These are phyloP conservation scores for Reutealis trisperma DNA, from an alignment of 345 rosid species.

Conservation along the genomic window DNA sequence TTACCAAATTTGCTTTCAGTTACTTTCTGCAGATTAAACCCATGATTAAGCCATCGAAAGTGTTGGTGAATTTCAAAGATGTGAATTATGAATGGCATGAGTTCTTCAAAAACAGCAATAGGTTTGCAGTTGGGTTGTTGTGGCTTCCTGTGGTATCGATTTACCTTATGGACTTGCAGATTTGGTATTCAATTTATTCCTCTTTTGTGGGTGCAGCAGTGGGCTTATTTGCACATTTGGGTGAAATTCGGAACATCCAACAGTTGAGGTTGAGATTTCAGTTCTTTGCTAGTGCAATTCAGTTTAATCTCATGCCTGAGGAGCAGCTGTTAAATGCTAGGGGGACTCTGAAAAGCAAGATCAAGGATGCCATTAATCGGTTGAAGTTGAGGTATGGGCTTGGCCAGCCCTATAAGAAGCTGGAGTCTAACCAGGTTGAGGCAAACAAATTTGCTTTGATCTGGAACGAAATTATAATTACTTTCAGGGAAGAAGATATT, in stretches of 20 bases:
- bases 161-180: conserved; percentile 92
- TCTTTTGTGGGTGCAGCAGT: conserved; percentile 83
- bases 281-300: conserved; percentile 96
- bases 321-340: conserved; percentile 85
- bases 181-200: conserved; percentile 90
- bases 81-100: conserved; percentile 73
- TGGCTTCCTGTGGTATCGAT: conserved; percentile 86
- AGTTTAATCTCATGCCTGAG: conserved; percentile 95
- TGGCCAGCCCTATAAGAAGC: conserved; percentile 87
- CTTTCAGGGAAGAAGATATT: conserved; percentile 96
- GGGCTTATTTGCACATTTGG: conserved; percentile 88
- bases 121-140: conserved; percentile 71
- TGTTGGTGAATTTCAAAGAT: conserved; percentile 39
- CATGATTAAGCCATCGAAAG: conserved; percentile 67
- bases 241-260: conserved; percentile 87
- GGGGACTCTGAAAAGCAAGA: conserved; percentile 74
- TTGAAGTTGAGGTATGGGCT: conserved; percentile 92
- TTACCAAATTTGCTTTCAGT: conserved; percentile 79
- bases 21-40: conserved; percentile 88
- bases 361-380: conserved; percentile 78
- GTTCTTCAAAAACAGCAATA: conserved; percentile 54
- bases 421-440: conserved; percentile 92
- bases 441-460: conserved; percentile 91
- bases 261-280: conserved; percentile 92
- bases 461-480: conserved; percentile 88